A percentile compares a stretch with the other conserved stretches of the same genome.
phyloP scores from a whole-genome alignment of 768 basidiomycete species.

The Boletus insuetus region DNA sequence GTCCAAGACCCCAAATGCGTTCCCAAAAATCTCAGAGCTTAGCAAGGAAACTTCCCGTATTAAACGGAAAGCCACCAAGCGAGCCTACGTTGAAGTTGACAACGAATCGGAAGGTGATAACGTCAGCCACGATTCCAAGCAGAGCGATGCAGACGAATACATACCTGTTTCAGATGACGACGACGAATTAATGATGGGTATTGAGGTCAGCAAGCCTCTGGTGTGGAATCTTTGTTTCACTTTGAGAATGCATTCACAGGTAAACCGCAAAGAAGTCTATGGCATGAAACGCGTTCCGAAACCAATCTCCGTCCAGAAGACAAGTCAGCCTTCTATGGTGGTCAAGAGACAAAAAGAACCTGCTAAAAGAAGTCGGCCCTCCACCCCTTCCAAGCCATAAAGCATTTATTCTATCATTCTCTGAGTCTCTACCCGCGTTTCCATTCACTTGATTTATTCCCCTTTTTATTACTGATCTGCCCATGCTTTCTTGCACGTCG shows the following conservation, averaged over 20 bases:
- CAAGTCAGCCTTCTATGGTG: background rate
- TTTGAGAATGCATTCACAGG: conserved; percentile 27
- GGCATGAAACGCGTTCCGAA: conserved; percentile 28
- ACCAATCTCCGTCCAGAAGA: conserved; percentile 2
- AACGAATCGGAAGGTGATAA: conserved; percentile 27
- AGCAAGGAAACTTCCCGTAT: conserved; percentile 10
- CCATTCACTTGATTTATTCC: conserved; percentile 9
- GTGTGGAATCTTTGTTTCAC: background rate
- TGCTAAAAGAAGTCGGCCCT: conserved; percentile 13
- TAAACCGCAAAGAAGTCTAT: conserved; percentile 39
- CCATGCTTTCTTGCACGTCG: conserved; percentile 3
- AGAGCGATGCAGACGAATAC: conserved; percentile 9
- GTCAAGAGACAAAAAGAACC: conserved; percentile 24
- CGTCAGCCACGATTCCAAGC: conserved; percentile 6
- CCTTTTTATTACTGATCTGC: conserved; percentile 6
- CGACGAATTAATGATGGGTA: conserved; percentile 61
- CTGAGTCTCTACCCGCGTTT: background rate
- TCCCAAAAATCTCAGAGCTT: background rate
- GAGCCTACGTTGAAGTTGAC: conserved; percentile 32
- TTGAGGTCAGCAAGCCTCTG: conserved; percentile 42
- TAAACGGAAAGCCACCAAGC: conserved; percentile 25
- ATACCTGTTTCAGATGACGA: conserved; percentile 42
- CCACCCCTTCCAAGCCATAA: conserved; percentile 10
- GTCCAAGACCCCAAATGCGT: conserved; percentile 12
- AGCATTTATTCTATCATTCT: background rate